Conservation (phyloP, 257 asterid species). For the Penstemon barbatus region DNA sequence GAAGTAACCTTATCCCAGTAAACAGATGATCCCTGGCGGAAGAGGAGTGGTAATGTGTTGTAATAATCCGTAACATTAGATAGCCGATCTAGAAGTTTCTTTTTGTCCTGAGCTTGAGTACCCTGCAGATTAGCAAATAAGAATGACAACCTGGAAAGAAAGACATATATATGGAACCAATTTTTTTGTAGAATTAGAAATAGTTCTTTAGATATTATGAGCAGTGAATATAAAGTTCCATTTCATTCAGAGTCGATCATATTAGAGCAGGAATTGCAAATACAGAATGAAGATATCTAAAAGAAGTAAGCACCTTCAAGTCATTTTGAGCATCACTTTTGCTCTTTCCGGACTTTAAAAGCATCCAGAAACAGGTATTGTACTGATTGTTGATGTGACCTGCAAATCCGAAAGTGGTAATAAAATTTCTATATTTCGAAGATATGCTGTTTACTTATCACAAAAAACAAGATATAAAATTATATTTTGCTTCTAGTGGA, state of each 20-base stretch:
- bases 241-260: too few relatives aligned
- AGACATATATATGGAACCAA: neutral
- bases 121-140: constrained; percentile 43
- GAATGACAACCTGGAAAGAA: too few relatives aligned
- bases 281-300: neutral
- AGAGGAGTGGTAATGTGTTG: constrained; percentile 52
- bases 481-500: neutral
- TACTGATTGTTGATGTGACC: constrained; percentile 95
- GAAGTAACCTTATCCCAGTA: constrained; percentile 62
- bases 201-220: neutral
- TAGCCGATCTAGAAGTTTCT: constrained; percentile 50
- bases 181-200: neutral
- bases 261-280: too few relatives aligned
- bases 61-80: constrained; percentile 57
- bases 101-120: constrained; percentile 79
- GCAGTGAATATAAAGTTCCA: too few relatives aligned
- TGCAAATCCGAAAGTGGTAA: constrained; percentile 32
- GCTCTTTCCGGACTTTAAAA: constrained; percentile 81
- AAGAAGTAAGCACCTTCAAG: constrained; percentile 53
- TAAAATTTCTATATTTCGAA: constrained; percentile 8
- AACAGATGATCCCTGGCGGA: constrained; percentile 77
- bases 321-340: constrained; percentile 65
- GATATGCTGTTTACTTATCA: neutral
- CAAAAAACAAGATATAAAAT: neutral
- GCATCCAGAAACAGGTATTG: constrained; percentile 95